phyloP scores from a whole-genome alignment of 306 rosid species.

The Cyclanthera cordifolia region DNA sequence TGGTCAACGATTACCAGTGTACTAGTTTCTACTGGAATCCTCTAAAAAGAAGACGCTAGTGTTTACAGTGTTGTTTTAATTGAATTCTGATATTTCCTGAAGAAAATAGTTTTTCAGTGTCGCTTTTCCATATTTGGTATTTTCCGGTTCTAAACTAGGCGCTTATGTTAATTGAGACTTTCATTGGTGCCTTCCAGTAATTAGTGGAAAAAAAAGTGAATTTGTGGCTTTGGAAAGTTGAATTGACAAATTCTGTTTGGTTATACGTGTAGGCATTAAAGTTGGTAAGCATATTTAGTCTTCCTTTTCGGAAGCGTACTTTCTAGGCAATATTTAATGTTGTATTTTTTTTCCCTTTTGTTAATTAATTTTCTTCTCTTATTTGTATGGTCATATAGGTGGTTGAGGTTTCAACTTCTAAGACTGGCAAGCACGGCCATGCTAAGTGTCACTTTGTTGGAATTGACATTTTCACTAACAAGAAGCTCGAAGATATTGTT shows the following conservation, averaged over 20 bases:
- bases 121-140: not conserved
- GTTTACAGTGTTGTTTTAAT: not conserved
- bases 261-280: not conserved
- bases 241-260: not conserved
- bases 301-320: not conserved
- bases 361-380: not conserved
- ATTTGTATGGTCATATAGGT: constrained; percentile 32
- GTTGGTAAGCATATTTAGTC: not conserved
- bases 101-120: not conserved
- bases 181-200: not conserved
- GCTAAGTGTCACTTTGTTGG: constrained; percentile 88
- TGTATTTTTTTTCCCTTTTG: not conserved
- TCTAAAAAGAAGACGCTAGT: not conserved
- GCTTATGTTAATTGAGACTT: not conserved
- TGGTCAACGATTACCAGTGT: not conserved
- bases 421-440: constrained; percentile 85
- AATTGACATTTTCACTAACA: constrained; percentile 64
- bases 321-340: not conserved
- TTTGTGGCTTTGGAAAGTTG: not conserved
- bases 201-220: not conserved
- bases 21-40: not conserved
- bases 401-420: constrained; percentile 84
- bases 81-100: not conserved
- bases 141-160: not conserved
- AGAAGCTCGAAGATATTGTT: constrained; percentile 84